Base-by-base conservation (phyloP, 2,329 filamentous ascomycete genomes). In the Hypoxylon sp. region DNA sequence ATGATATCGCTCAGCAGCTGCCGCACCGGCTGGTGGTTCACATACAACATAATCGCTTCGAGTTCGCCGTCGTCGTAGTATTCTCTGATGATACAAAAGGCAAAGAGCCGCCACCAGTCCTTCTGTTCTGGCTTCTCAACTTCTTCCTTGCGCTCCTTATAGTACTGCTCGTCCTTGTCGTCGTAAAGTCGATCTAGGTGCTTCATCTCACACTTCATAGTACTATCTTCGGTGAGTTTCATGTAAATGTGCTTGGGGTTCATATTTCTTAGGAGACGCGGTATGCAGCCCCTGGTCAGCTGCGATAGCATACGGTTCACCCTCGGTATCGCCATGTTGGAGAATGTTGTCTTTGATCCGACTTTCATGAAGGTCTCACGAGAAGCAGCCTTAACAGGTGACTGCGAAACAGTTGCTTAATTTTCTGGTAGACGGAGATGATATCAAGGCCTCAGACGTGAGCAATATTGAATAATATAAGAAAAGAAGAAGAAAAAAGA, bases 151-250 rank as follows among this genome's bases (percentile, higher is more conserved):
- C 69, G 65, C 58, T 72, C 69, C 26, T 33, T 52, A 24, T 68
- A 70, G 56, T 69, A 72, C 9, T 50, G 45, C 55, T 71, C 64
- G 42, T 70, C 68, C 10, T 63, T 60, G 11, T 67, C 62, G 46
- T 71, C 65, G 42, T 66, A 70, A 3, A 48, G 61, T 20, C 63
- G 48, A 21, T 74, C 69, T 17, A 71, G 49, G 18, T 69, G 62
- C 54, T 67, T 68, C 52, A 71, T 63, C 40, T 70, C 63, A 46
- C 70, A 73, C 47, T 69, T 71, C 68, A 74, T 70, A 38, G 65
- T 62, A 29, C 68, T 50, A 35, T 72, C 68, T 18, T 58, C 55
- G 2, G 52, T 11, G 7, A 47, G 33, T 17, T 18, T 45, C 4
- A 23, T 40, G 2, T 7, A 43, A n/a, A 13, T 15, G 24, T 48